Evolutionary conservation across 306 rosid species (phyloP).

Genomic region (Inga oerstediana): DNA sequence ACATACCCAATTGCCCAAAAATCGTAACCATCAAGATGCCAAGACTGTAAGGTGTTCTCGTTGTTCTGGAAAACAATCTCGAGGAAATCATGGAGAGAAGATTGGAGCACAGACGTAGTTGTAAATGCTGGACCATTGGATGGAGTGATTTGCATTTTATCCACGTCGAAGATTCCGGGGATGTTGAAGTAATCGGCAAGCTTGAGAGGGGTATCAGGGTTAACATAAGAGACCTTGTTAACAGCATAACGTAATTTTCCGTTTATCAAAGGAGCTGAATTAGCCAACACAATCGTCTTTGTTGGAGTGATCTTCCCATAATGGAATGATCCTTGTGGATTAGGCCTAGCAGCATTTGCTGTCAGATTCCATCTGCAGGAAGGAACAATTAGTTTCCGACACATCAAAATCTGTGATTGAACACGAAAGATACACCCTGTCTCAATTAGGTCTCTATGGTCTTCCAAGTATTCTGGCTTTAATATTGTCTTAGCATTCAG

Average conservation of each 20-base stretch:
- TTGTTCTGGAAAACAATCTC: constrained; percentile 89
- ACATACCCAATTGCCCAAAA: constrained; percentile 94
- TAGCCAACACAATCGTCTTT: constrained; percentile 74
- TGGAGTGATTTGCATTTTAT: constrained; percentile 68
- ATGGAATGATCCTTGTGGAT: constrained; percentile 97
- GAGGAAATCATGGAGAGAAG: constrained; percentile 74
- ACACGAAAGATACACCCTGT: not conserved
- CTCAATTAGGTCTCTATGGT: no score
- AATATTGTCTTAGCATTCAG: not conserved
- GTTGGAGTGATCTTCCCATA: constrained; percentile 77
- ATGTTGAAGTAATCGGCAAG: constrained; percentile 97
- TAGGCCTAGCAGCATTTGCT: constrained; percentile 98
- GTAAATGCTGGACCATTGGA: constrained; percentile 58
- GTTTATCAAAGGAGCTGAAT: constrained; percentile 71
- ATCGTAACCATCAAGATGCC: constrained; percentile 97
- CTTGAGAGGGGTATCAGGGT: constrained; percentile 87
- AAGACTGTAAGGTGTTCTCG: constrained; percentile 73
- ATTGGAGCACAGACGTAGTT: constrained; percentile 64
- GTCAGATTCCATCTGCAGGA: constrained; percentile 87
- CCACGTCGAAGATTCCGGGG: constrained; percentile 69
- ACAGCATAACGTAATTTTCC: constrained; percentile 82
- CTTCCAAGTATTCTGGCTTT: no score
- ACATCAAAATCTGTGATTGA: not conserved
- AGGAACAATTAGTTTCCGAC: constrained; percentile 20
- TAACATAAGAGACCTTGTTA: constrained; percentile 71